A percentile compares a stretch with the other conserved stretches of the same genome.
These are phyloP conservation scores for Alternaria incomplexa DNA, from an alignment of 2,329 filamentous ascomycete species.

Conservation along the genomic window DNA sequence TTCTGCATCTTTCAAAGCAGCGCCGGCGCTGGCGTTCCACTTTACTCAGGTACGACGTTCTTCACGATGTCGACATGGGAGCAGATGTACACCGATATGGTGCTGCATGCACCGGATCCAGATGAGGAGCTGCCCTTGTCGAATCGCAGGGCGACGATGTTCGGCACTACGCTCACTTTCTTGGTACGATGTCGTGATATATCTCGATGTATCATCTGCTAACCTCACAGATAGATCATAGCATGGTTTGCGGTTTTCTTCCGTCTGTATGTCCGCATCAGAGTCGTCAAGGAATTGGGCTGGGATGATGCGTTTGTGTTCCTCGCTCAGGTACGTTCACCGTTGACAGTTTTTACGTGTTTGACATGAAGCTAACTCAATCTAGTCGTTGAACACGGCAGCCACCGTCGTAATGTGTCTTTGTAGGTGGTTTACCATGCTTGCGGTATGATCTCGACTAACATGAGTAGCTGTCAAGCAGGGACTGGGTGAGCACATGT, in stretches of 20 bases:
- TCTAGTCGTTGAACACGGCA: slow-evolving; percentile 32
- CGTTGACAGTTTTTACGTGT: not conserved
- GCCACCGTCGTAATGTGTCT: slow-evolving; percentile 32
- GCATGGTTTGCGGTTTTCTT: slow-evolving; percentile 36
- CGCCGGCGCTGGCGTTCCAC: slow-evolving; percentile 6
- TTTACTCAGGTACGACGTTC: not conserved
- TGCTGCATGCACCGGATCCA: slow-evolving; percentile 32
- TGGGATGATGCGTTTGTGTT: slow-evolving; percentile 46
- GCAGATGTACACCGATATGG: slow-evolving; percentile 21
- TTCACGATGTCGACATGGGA: slow-evolving; percentile 24
- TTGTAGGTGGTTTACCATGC: slow-evolving; percentile 24
- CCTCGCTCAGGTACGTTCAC: slow-evolving; percentile 32
- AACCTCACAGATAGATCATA: slow-evolving; percentile 24
- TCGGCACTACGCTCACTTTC: slow-evolving; percentile 32
- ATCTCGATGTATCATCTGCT: slow-evolving; percentile 1
- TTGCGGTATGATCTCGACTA: not conserved
- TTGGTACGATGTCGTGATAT: slow-evolving; percentile 21
- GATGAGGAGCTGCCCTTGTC: slow-evolving; percentile 36
- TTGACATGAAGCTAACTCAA: not conserved
- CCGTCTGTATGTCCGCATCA: slow-evolving; percentile 37
- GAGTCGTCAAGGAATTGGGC: slow-evolving; percentile 39
- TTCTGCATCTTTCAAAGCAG: not conserved
- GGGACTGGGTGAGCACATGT: slow-evolving; percentile 43
- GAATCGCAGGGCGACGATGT: slow-evolving; percentile 36
- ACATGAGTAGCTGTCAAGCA: slow-evolving; percentile 32